Evolutionary conservation across 1,139 yeast genomes (phyloP), one percentile per base, ranked within the genome.

Genomic region (Yamadazyma dendronema): DNA sequence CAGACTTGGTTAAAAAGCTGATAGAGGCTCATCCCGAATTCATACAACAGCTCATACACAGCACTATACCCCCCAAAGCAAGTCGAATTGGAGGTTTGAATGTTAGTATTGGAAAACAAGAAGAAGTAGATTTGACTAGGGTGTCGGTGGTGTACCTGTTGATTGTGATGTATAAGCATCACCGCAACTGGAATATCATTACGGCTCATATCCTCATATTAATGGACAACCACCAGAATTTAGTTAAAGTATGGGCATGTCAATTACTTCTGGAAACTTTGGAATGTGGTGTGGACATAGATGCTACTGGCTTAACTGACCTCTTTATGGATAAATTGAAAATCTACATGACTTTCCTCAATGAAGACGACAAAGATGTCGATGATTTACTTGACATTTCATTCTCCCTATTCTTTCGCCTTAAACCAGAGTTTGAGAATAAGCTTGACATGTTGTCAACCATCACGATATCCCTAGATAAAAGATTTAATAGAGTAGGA

Each of bases 151-250:
- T 68, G 15, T 40, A 38, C 23, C 31, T 40, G 5, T 41, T 65
- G 17, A 48, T 73, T 1, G 40, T 46, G 6, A 36, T 54, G 3
- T 38, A 48, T 4, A 32, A 38, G 0, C 47, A 42, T 5, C 49
- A 50, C 19, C 43, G 53, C 4, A 43, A 63, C 37, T 75, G 81
- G 78, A 59, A 73, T 21, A 40, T 74, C 4, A 43, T 77, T 1
- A 59, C 79, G 0, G 77, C 84, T 1, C 68, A 78, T 8, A 57
- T 65, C 4, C 53, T 80, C 17, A 76, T 76, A 41, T 53, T 77
- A 9, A 52, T 77, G 15, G 84, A 79, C 47, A 77, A 75, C 41
- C 67, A 69, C 36, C 77, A 74, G 17, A 64, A 74, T 0, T 44
- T 46, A 6, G 57, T 67, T 36, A 77, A 79, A 44, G 48, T 59